Evolutionary conservation across 352 stramenopile genomes (phyloP).

Genomic region (Ochromonadaceae sp.): DNA sequence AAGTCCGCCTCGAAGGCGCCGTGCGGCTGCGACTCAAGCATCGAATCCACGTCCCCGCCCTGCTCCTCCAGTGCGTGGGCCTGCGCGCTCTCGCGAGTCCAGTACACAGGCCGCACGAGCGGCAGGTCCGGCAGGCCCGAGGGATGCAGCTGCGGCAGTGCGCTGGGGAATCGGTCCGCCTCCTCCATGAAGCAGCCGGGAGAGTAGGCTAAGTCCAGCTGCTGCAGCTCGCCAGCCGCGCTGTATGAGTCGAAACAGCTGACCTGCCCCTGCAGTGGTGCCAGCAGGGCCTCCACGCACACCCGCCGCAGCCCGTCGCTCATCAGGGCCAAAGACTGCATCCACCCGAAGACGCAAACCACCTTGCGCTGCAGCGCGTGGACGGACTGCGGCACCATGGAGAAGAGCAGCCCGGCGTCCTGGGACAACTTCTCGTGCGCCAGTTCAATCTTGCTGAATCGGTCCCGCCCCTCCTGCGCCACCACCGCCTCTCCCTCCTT

Average conservation of each 20-base stretch:
- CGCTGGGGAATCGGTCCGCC: not conserved
- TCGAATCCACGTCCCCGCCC: not conserved
- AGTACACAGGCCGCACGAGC: not conserved
- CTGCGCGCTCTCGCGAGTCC: not conserved
- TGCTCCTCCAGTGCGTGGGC: not conserved
- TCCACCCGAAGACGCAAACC: slow-evolving; percentile 48
- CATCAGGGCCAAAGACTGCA: slow-evolving; percentile 34
- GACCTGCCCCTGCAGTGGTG: not conserved
- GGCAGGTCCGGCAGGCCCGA: not conserved
- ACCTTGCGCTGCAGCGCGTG: slow-evolving; percentile 50
- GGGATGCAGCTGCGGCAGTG: not conserved
- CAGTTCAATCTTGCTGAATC: not conserved
- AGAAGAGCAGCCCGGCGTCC: slow-evolving; percentile 45
- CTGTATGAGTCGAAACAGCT: too few species aligned
- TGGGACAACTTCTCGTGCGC: not conserved
- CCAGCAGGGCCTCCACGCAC: not conserved
- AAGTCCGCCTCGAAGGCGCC: not conserved
- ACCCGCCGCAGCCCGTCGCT: slow-evolving; percentile 22
- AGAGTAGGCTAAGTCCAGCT: not conserved
- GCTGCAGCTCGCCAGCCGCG: not conserved
- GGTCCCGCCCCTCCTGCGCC: not conserved
- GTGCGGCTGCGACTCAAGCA: too few species aligned
- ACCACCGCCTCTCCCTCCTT: slow-evolving; percentile 35
- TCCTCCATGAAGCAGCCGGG: not conserved
- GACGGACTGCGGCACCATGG: slow-evolving; percentile 48